Conservation (phyloP, 805 yeast genomes). For the Candida broadrunensis region DNA sequence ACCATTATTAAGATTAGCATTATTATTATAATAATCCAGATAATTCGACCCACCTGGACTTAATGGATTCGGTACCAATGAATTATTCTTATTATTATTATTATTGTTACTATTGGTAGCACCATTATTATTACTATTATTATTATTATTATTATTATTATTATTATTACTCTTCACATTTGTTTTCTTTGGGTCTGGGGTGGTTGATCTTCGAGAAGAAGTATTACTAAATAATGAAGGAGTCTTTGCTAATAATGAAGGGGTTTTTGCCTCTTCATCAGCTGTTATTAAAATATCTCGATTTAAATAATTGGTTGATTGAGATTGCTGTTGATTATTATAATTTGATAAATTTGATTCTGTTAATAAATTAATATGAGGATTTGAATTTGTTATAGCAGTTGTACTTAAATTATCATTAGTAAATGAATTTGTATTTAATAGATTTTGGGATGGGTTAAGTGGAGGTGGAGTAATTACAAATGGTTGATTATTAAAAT, state of each 20-base stretch:
- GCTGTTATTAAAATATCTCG: slow-evolving; percentile 27
- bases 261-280: not conserved
- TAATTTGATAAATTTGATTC: slow-evolving; percentile 16
- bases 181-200: not conserved
- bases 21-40: not conserved
- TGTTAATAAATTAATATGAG: slow-evolving; percentile 5
- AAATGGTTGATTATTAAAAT: not conserved
- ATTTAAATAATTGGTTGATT: not conserved
- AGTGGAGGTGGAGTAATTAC: slow-evolving; percentile 7
- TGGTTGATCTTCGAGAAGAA: slow-evolving; percentile 10
- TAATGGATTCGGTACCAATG: slow-evolving; percentile 1
- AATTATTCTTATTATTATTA: not conserved
- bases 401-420: slow-evolving; percentile 1
- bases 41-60: not conserved
- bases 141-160: not conserved
- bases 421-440: not conserved
- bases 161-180: not conserved
- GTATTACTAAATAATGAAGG: slow-evolving; percentile 59
- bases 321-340: slow-evolving; percentile 9
- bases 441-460: not conserved
- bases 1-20: not conserved
- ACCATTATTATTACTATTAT: slow-evolving; percentile 1
- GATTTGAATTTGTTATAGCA: not conserved
- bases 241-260: slow-evolving; percentile 42
- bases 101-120: slow-evolving; percentile 1